phyloP scores from a whole-genome alignment of 1,139 yeast genomes.

The Suhomyces coccinellae region DNA sequence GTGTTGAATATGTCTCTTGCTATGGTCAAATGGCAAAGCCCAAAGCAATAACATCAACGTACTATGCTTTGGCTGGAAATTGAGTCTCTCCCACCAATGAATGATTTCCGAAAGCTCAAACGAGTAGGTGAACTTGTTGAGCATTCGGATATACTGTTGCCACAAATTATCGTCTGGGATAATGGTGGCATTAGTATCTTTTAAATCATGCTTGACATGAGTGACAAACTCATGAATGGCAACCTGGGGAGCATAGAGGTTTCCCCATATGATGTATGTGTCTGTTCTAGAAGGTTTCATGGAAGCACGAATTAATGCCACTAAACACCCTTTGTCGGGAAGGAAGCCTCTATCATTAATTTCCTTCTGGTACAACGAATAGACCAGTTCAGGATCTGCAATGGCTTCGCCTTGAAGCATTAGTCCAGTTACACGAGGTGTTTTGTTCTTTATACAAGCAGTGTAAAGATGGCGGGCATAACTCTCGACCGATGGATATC shows the following conservation, averaged over 20 bases:
- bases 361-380: slow-evolving; percentile 18
- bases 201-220: slow-evolving; percentile 23
- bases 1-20: slow-evolving; percentile 42
- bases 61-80: slow-evolving; percentile 44
- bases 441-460: slow-evolving; percentile 20
- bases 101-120: slow-evolving; percentile 54
- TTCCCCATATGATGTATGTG: slow-evolving; percentile 43
- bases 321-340: slow-evolving; percentile 42
- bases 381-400: slow-evolving; percentile 13
- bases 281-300: slow-evolving; percentile 18
- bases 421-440: slow-evolving; percentile 31
- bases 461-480: slow-evolving; percentile 29
- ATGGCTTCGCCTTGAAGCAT: slow-evolving; percentile 50
- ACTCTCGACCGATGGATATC: slow-evolving; percentile 16
- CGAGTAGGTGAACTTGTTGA: slow-evolving; percentile 48
- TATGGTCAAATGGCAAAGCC: slow-evolving; percentile 43
- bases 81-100: slow-evolving; percentile 59
- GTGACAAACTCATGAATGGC: slow-evolving; percentile 59
- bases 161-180: slow-evolving; percentile 52
- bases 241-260: slow-evolving; percentile 56
- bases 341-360: slow-evolving; percentile 16
- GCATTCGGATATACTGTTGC: slow-evolving; percentile 51
- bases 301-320: slow-evolving; percentile 47
- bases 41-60: slow-evolving; percentile 39
- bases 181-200: slow-evolving; percentile 25